phyloP scores from a whole-genome alignment of 768 basidiomycete genomes.

The Zangia roseola region DNA sequence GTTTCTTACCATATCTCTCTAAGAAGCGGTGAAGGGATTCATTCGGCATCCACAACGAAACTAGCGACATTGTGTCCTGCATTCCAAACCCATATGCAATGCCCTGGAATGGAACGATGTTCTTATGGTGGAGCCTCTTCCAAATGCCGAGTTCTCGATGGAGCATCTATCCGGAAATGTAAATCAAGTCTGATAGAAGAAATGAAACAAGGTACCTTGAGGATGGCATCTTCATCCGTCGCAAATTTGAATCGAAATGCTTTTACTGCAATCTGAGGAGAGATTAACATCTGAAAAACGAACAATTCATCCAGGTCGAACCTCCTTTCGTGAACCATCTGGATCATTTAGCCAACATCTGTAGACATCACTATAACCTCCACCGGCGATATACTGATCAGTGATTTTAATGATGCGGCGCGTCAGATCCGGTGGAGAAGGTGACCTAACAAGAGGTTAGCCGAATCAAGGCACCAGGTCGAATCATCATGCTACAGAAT shows the following conservation, averaged over 20 bases:
- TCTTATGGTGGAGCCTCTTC: too few species aligned
- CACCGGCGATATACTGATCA: not conserved
- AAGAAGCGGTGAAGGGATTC: slow-evolving; percentile 22
- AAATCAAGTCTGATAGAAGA: too few species aligned
- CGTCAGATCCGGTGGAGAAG: slow-evolving; percentile 8
- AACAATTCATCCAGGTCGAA: not conserved
- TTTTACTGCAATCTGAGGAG: slow-evolving; percentile 13
- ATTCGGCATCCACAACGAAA: slow-evolving; percentile 29
- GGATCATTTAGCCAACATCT: not conserved
- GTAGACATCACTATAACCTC: not conserved
- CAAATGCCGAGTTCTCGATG: too few species aligned
- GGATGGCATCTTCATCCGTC: too few species aligned
- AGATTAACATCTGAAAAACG: not conserved
- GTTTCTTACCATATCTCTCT: not conserved
- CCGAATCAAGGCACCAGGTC: too few species aligned
- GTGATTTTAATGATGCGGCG: not conserved
- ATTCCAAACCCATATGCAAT: slow-evolving; percentile 20
- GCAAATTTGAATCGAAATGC: not conserved
- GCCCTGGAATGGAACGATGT: too few species aligned
- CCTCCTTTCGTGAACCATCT: not conserved
- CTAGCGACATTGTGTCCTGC: slow-evolving; percentile 18
- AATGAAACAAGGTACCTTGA: too few species aligned
- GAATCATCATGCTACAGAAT: too few species aligned
- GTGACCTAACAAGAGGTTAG: too few species aligned
- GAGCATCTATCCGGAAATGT: too few species aligned